Base-by-base conservation (phyloP, 2,329 filamentous ascomycete genomes). In the Penicillium sp. region DNA sequence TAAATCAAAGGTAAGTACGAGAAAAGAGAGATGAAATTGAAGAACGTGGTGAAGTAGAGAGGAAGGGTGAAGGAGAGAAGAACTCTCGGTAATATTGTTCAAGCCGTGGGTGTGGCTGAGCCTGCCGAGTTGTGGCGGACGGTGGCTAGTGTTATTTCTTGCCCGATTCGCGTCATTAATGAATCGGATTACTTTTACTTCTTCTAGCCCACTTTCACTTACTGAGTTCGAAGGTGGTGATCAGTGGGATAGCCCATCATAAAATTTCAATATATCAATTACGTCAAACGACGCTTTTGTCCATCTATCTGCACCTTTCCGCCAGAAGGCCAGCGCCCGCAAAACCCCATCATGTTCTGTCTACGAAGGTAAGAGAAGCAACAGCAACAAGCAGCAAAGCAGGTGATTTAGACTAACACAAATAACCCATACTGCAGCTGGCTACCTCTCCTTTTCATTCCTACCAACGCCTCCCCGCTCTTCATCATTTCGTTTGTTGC, bases 401-500 rank as follows among this genome's bases (percentile, higher is more conserved):
- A 34, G 29, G 18, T 20, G n/a, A 31, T 34, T n/a, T 11, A 20
- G 31, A 14, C 40, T 52, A 44, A 53, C 40, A 3, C 14, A 10
- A 18, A 50, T 53, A 29, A 55, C 38, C 8, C 34, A 35, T 35
- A 44, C 46, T 58, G 14, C 67, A 93, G 89, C 76, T 93, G 89
- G 88, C 84, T 94, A 50, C 90, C 90, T 31, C 86, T 94, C 66
- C 89, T 94, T 72, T 92, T 94, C 76, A 92, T 94, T 66, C 90
- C 90, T 50, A 90, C 90, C 57, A 92, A 92, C 73, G 89, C 90
- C 65, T 92, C 89, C 56, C 90, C 90, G 26, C 83, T 89, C 69
- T 92, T 93, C 79, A 90, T 94, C 73, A 85, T 93, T 77, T 84
- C 91, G 76, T 91, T 94, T 81, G 88, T 99, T 79, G 82, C 91